Conservation (phyloP, 2,329 filamentous ascomycete genomes). For the Stagonosporopsis cucurbitacearum region DNA sequence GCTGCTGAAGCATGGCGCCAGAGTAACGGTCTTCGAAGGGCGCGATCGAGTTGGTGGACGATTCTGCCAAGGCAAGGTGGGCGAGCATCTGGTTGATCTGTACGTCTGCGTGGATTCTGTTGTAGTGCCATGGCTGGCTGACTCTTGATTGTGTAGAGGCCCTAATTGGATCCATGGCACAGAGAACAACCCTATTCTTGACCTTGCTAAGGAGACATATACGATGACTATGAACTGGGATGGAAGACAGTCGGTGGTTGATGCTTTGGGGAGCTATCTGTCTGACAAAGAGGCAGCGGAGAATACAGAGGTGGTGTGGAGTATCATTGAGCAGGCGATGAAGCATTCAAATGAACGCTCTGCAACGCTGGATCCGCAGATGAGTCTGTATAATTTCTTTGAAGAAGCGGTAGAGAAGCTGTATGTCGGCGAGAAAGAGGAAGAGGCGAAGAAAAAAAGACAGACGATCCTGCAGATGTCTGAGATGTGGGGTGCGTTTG, state of each 20-base stretch:
- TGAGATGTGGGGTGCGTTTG: constrained; percentile 73
- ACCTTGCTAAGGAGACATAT: constrained; percentile 67
- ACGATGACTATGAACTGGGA: constrained; percentile 63
- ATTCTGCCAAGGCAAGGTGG: constrained; percentile 57
- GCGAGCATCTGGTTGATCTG: constrained; percentile 63
- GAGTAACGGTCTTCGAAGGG: constrained; percentile 73
- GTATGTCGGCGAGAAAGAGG: constrained; percentile 44
- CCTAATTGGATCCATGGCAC: constrained; percentile 86
- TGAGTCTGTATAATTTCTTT: constrained; percentile 66
- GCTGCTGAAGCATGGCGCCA: constrained; percentile 67
- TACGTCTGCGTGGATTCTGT: constrained; percentile 46
- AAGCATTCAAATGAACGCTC: constrained; percentile 66
- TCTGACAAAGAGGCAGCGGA: constrained; percentile 48
- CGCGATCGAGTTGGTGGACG: constrained; percentile 71
- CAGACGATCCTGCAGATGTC: constrained; percentile 60
- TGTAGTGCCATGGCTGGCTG: not conserved
- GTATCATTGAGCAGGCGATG: constrained; percentile 72
- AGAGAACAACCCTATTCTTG: constrained; percentile 71
- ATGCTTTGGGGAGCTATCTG: constrained; percentile 63
- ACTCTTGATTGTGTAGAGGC: constrained; percentile 56
- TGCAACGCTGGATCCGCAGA: constrained; percentile 58
- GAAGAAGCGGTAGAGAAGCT: constrained; percentile 55
- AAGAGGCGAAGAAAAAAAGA: constrained; percentile 55
- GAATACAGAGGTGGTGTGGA: constrained; percentile 66
- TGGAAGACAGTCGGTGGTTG: constrained; percentile 61